Conservation (phyloP, 345 rosid genomes). For the Salix udensis region DNA sequence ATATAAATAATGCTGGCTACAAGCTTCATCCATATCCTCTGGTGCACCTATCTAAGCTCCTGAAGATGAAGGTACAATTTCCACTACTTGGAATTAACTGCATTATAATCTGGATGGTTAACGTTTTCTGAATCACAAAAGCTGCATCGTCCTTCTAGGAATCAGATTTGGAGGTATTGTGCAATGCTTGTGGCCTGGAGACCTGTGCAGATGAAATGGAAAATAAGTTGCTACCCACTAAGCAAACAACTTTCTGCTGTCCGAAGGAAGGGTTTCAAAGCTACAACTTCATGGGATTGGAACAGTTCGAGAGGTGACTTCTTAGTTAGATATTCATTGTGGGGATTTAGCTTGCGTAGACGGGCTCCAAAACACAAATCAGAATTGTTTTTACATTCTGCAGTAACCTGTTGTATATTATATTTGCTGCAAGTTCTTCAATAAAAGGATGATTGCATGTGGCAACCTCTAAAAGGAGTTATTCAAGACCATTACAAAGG, state of each 20-base stretch:
- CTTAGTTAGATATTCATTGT: background rate
- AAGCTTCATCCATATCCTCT: slow-evolving; percentile 93
- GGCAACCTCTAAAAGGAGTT: too few relatives aligned
- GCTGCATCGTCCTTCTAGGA: slow-evolving; percentile 43
- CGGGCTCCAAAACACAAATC: background rate
- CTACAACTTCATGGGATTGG: slow-evolving; percentile 41
- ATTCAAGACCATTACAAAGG: too few relatives aligned
- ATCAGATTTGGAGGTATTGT: slow-evolving; percentile 55
- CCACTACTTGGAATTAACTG: background rate
- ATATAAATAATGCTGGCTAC: slow-evolving; percentile 69
- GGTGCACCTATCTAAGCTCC: slow-evolving; percentile 46
- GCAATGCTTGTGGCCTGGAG: slow-evolving; percentile 81
- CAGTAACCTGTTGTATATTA: background rate
- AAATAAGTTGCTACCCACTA: slow-evolving; percentile 51
- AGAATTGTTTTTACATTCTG: background rate
- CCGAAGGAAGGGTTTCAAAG: slow-evolving; percentile 47
- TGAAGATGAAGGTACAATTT: slow-evolving; percentile 64
- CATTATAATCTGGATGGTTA: background rate
- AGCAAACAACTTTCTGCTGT: slow-evolving; percentile 54
- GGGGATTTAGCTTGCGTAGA: background rate
- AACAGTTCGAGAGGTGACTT: slow-evolving; percentile 27
- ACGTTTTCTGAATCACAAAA: background rate
- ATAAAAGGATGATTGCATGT: background rate
- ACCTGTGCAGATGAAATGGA: slow-evolving; percentile 48
- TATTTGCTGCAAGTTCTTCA: background rate